These are phyloP conservation scores for Saccharomycopsis hybrid DNA, from an alignment of 1,139 yeast genomes.

Conservation along the genomic window DNA sequence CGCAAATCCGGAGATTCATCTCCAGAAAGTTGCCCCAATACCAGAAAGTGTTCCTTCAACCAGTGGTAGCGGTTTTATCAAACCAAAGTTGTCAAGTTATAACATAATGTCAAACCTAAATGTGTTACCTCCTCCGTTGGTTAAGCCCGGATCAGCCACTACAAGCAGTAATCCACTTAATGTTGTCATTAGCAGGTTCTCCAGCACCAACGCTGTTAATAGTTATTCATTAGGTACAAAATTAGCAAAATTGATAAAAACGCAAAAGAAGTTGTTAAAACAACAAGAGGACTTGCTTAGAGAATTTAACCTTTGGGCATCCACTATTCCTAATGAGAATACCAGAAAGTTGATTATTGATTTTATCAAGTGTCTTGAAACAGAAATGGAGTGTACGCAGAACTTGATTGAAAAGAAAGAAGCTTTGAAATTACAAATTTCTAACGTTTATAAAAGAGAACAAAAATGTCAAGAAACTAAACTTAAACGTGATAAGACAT, in stretches of 20 bases:
- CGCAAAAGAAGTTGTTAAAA: constrained; percentile 32
- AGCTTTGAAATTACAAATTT: constrained; percentile 36
- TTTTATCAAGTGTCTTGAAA: constrained; percentile 34
- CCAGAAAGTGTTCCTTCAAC: background rate
- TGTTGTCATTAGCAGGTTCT: constrained; percentile 24
- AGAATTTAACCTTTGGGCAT: constrained; percentile 39
- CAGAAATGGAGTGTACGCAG: constrained; percentile 32
- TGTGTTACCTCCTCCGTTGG: constrained; percentile 6
- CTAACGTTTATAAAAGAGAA: constrained; percentile 46
- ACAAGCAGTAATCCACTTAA: constrained; percentile 15
- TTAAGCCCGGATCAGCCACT: constrained; percentile 13
- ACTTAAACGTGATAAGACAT: constrained; percentile 31
- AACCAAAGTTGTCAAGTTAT: background rate
- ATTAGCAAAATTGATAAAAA: constrained; percentile 32
- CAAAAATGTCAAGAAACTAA: constrained; percentile 37
- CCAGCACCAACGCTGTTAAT: constrained; percentile 22
- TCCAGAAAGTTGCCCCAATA: background rate
- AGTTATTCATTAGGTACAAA: constrained; percentile 25
- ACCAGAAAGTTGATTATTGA: constrained; percentile 36
- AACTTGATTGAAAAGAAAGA: constrained; percentile 36
- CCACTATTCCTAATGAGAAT: constrained; percentile 35
- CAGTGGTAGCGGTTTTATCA: background rate
- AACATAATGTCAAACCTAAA: background rate
- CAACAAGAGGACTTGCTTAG: constrained; percentile 34
- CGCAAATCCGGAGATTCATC: constrained; percentile 5